Percentiles rank a stretch among this genome's conserved stretches.
Conservation (phyloP, 306 rosid species). For the Echinosophora koreensis region DNA sequence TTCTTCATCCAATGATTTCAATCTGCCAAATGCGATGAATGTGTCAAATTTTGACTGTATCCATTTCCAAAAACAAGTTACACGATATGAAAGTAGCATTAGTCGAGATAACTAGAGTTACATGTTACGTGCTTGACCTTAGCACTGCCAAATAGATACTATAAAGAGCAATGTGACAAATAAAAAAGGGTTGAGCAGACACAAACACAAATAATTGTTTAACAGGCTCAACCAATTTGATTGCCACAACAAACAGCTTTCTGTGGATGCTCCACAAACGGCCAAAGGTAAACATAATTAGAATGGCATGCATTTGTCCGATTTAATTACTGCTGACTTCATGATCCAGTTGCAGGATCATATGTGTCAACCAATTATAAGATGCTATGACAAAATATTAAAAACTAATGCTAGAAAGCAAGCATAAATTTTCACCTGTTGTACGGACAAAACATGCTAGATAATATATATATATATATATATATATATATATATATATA, state of each 20-base stretch:
- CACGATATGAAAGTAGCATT: not conserved
- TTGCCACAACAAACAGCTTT: conserved; percentile 25
- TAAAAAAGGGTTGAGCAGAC: conserved; percentile 31
- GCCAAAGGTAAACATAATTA: not conserved
- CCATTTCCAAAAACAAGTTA: too few species aligned
- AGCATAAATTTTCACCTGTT: not conserved
- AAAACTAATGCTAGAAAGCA: too few species aligned
- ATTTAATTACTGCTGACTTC: conserved; percentile 29
- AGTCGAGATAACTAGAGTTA: not conserved
- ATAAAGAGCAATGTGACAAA: not conserved
- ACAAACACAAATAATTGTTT: conserved; percentile 18
- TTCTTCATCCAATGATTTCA: too few species aligned
- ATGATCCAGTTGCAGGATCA: not conserved
- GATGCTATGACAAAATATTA: not conserved
- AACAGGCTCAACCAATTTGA: conserved; percentile 1
- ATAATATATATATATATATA: not conserved
- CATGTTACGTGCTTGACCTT: not conserved
- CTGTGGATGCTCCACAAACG: conserved; percentile 25
- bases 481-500: too few species aligned
- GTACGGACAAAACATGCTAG: not conserved
- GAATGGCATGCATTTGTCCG: conserved; percentile 16
- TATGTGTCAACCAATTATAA: not conserved
- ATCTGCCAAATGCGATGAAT: too few species aligned
- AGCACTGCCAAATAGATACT: not conserved
- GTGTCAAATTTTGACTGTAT: too few species aligned